Percentiles rank a stretch among this genome's conserved stretches.
Conservation (phyloP, 2,329 filamentous ascomycete species). For the Ophidiomyces ophidiicola region DNA sequence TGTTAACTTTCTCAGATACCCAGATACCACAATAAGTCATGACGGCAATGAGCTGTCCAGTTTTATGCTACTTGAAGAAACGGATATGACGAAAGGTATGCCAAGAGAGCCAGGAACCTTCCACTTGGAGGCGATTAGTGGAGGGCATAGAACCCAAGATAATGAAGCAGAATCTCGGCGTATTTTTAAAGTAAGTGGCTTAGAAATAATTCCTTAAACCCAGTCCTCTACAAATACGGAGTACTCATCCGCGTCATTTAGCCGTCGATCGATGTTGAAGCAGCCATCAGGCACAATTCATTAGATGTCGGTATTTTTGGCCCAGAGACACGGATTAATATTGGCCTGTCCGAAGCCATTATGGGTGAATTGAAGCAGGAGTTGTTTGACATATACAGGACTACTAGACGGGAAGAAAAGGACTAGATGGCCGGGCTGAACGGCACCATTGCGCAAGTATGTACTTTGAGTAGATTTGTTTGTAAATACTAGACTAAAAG, state of each 20-base stretch:
- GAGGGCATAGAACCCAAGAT: too few relatives aligned
- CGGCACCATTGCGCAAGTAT: too few relatives aligned
- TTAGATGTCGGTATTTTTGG: constrained; percentile 45
- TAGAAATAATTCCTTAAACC: too few relatives aligned
- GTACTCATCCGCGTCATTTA: constrained; percentile 22
- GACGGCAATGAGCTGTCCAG: not conserved
- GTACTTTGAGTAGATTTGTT: too few relatives aligned
- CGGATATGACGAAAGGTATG: not conserved
- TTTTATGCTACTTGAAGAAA: constrained; percentile 1
- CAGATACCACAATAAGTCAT: constrained; percentile 22
- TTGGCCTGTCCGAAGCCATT: constrained; percentile 12
- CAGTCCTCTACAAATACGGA: constrained; percentile 15
- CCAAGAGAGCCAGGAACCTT: too few relatives aligned
- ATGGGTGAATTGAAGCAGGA: constrained; percentile 16
- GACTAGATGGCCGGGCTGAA: too few relatives aligned
- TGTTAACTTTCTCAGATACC: constrained; percentile 65
- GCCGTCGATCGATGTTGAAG: constrained; percentile 46
- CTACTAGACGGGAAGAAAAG: too few relatives aligned
- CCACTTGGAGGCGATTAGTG: too few relatives aligned
- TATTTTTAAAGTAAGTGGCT: too few relatives aligned
- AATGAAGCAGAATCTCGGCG: too few relatives aligned
- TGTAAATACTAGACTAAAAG: too few relatives aligned
- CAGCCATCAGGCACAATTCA: constrained; percentile 36
- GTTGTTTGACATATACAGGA: constrained; percentile 9
- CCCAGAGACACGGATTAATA: constrained; percentile 22